Base-by-base conservation (phyloP, 2,329 filamentous ascomycete genomes). In the Dryadomyces quercivorus region DNA sequence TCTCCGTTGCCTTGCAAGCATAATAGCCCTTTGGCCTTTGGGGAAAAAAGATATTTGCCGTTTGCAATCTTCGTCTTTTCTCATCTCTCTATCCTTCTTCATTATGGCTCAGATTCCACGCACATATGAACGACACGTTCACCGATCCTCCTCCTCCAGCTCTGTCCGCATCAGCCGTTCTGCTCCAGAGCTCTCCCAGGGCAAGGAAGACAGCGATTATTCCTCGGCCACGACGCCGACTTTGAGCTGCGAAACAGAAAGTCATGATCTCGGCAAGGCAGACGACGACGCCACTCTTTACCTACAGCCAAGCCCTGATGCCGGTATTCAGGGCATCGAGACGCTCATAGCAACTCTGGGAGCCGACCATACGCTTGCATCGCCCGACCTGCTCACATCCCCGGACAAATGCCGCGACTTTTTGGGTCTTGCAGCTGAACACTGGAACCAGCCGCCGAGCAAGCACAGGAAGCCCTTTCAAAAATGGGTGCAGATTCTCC, bases 401-500 rank as follows among this genome's bases (percentile, higher is more conserved):
- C 20, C 36, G 1, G 45, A 55, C 10, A 20, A 44, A 15, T 55
- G 36, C 20, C 21, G 6, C 9, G 49, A 40, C 6, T 42, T 51
- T 16, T 15, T 55, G 13, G 44, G 43, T 3, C 15, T 21, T 1
- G 16, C 18, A 5, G 12, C 13, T 2, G 21, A 22, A 5, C 18
- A 13, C 13, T 5, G 21, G 34, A 12, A 20, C 56, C 42, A 57
- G 20, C 18, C n/a, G 13, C 15, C 47, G 7, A 18, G 10, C 7
- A 36, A 55, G 48, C 51, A 56, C n/a, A 63, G 61, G 48, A 64
- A 63, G 8, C 81, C 83, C 2, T 89, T 92, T 62, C 76, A 80
- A 48, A 84, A 79, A 65, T 92, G 87, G 86, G 80, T 91, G 68
- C 84, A 74, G 59, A 85, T 78, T 5, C 69, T 92, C 20, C 80